These are phyloP conservation scores for Kurtzmaniella quercitrusa DNA, from an alignment of 1,139 yeast genomes.

Conservation along the genomic window DNA sequence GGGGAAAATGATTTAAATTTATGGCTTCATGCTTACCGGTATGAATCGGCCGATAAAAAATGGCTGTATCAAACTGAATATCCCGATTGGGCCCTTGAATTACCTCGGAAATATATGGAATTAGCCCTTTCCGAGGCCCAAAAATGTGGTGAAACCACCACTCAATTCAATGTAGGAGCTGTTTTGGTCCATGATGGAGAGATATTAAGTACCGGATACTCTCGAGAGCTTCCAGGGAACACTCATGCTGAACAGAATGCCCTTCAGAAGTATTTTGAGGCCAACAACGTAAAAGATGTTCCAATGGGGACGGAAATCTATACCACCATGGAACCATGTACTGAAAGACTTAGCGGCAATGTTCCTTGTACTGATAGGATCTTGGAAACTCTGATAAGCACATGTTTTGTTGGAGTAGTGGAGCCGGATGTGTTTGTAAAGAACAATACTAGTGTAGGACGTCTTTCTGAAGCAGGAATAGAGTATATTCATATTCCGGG, in stretches of 20 bases:
- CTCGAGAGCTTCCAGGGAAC: constrained; percentile 90
- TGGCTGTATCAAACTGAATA: constrained; percentile 80
- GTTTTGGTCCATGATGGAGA: constrained; percentile 65
- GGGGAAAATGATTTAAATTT: constrained; percentile 79
- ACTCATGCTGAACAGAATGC: constrained; percentile 99
- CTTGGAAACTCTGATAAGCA: constrained; percentile 49
- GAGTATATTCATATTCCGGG: constrained; percentile 83
- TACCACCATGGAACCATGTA: constrained; percentile 98
- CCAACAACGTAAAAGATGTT: constrained; percentile 36
- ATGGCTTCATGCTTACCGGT: constrained; percentile 87
- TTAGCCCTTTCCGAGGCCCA: constrained; percentile 73
- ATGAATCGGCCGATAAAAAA: constrained; percentile 49
- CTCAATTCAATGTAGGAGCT: constrained; percentile 95
- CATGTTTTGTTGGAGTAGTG: constrained; percentile 86
- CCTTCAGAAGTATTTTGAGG: constrained; percentile 60
- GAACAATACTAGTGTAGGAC: constrained; percentile 61
- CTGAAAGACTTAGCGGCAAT: constrained; percentile 84
- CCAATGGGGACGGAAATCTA: constrained; percentile 81
- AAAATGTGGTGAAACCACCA: constrained; percentile 76
- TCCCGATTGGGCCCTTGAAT: constrained; percentile 82
- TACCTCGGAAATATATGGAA: constrained; percentile 53
- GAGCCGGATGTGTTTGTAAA: constrained; percentile 89
- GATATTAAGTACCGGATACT: constrained; percentile 74
- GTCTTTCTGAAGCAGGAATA: constrained; percentile 52
- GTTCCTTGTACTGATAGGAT: constrained; percentile 84